Base-by-base conservation (phyloP, 2,329 filamentous ascomycete species). In the Ceratocystis harringtonii region DNA sequence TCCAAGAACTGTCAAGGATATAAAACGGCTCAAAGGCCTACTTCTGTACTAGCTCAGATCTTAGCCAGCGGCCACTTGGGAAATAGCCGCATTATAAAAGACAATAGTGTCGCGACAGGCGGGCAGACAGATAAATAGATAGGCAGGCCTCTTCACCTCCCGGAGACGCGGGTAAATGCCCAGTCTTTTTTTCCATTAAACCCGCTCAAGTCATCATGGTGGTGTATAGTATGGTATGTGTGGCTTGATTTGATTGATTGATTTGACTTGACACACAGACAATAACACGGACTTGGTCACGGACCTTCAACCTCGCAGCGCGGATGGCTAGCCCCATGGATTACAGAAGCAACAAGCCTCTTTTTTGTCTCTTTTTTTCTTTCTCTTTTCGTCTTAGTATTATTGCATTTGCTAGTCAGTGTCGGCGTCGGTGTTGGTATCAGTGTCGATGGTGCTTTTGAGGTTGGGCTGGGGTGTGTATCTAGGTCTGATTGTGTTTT, bases 261-360 rank as follows among this genome's bases (percentile, higher is more conserved):
- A 36, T 25, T 58, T 58, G 55, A 58, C 55, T 58, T 58, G 55
- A 58, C 55, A 57, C 52, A 58, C 55, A 58, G 55, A 58, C 55
- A 58, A 58, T 58, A n/a, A 36, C 55, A 58, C 55, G 55, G 55
- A 58, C 55, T 58, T 32, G 55, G 55, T 58, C 55, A 58, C 55
- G 55, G 55, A 19, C 55, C 28, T 36, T 41, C 10, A 41, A 41
- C 36, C 12, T 41, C 36, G 36, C 55, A 58, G 25, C 15, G 55
- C 55, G 55, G 55, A 58, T 58, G 55, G 55, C 25, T 36, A n/a
- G 30, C 55, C 10, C 55, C 55, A 58, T 30, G 32, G 25, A 30
- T n/a, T 36, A 5, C 15, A 58, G 25, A 32, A 30, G 36, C 10
- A 55, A 15, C 55, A 58, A 15, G 55, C n/a, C 19, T 15, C 15